These are phyloP conservation scores for Ophiosphaerella herpotricha DNA, from an alignment of 2,329 filamentous ascomycete genomes.

Conservation along the genomic window DNA sequence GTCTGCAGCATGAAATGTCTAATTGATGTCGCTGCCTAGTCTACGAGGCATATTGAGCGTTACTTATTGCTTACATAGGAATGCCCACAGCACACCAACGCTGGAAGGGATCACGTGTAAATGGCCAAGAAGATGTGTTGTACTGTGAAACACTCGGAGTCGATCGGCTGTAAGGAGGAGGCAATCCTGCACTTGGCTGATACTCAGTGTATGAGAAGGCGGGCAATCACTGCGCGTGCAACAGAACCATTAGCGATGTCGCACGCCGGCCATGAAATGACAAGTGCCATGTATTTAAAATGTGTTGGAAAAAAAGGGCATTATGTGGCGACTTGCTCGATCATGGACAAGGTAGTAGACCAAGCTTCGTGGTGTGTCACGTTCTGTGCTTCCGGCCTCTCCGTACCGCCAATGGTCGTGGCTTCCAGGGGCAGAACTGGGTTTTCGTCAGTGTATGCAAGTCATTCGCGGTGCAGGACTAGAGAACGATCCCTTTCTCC, in stretches of 20 bases:
- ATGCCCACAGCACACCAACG: constrained; percentile 18
- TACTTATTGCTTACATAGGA: constrained; percentile 36
- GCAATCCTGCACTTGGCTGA: constrained; percentile 19
- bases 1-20: constrained; percentile 1
- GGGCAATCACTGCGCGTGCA: constrained; percentile 20
- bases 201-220: constrained; percentile 19
- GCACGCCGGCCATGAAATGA: constrained; percentile 32
- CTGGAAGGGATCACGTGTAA: constrained; percentile 21
- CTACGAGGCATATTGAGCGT: constrained; percentile 6
- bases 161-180: constrained; percentile 29
- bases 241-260: constrained; percentile 32
- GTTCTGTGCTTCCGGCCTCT: constrained; percentile 12
- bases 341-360: constrained; percentile 1
- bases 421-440: neutral
- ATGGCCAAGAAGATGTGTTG: constrained; percentile 12
- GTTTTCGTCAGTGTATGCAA: constrained; percentile 31
- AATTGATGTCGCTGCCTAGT: constrained; percentile 7
- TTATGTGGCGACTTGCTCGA: constrained; percentile 10
- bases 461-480: constrained; percentile 33
- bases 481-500: constrained; percentile 32
- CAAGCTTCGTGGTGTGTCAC: constrained; percentile 11
- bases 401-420: constrained; percentile 1
- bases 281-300: constrained; percentile 20
- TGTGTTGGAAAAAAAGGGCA: constrained; percentile 9
- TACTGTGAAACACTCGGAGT: constrained; percentile 28